Conservation (phyloP, 768 basidiomycete species). For the Leccinum ochraceum region DNA sequence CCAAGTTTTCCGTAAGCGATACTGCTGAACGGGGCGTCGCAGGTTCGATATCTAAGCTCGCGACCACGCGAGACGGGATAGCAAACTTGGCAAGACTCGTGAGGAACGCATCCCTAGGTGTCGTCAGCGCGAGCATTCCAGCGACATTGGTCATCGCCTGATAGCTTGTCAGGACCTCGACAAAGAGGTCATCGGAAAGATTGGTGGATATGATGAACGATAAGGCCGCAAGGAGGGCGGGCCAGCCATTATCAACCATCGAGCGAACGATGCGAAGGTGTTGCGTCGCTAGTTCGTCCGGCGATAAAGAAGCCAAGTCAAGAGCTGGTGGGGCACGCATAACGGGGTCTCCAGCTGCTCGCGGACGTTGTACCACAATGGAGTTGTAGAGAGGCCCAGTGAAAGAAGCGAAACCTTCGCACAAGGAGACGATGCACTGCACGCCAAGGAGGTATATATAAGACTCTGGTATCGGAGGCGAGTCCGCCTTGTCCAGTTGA, state of each 20-base stretch:
- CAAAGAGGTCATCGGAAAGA: constrained; percentile 89
- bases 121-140: constrained; percentile 83
- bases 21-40: constrained; percentile 61
- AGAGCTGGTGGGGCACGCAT: constrained; percentile 56
- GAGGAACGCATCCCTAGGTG: constrained; percentile 92
- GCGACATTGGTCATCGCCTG: constrained; percentile 86
- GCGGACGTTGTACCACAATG: no score
- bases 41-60: constrained; percentile 63
- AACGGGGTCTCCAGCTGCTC: no score
- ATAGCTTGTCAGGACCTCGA: constrained; percentile 78
- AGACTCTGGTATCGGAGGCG: constrained; percentile 89
- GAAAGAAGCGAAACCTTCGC: constrained; percentile 80
- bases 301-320: constrained; percentile 56
- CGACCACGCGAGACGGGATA: constrained; percentile 88
- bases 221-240: constrained; percentile 85
- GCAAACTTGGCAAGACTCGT: constrained; percentile 88
- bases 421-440: constrained; percentile 83
- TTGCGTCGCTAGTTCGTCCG: constrained; percentile 52
- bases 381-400: constrained; percentile 46
- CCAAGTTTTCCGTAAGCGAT: constrained; percentile 66
- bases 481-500: constrained; percentile 96
- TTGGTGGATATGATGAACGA: constrained; percentile 65
- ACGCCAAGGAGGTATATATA: constrained; percentile 92
- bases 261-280: constrained; percentile 66
- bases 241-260: constrained; percentile 91